Evolutionary conservation across 257 asterid species (phyloP), one percentile per base, ranked within the genome.

Genomic region (Plantago major): DNA sequence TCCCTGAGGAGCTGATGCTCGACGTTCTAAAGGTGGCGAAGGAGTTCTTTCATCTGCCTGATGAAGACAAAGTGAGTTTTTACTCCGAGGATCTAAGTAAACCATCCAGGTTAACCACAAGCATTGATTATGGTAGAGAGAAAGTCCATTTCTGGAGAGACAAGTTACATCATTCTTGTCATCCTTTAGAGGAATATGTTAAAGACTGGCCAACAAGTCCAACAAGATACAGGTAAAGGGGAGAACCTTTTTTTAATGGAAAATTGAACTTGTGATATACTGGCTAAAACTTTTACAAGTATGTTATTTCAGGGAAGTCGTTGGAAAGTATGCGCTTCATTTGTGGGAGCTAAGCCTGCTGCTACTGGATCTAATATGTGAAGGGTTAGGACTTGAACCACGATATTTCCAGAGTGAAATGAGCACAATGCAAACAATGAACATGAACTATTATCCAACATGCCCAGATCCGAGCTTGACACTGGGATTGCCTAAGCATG

Each of bases 391-490:
- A 4, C 51, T 85, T 0, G 67, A 74, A 46, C 17, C 50, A 0
- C 74, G 78, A 43, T 78, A 79, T 49, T 82, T 90, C 16, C 72
- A 73, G 0, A 55, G 67, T 9, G 84, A 66, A 22, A 3, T 85
- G 1, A 82, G 83, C 47, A 61, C 74, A 57, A 80, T 19, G 33
- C 84, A 81, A 4, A 11, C 75, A 10, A 1, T 85, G 42, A 80
- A 89, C 1, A 84, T 78, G 30, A 90, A 87, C 74, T 72, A 85
- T 63, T 87, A 90, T 19, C 83, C 84, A 5, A 83, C 90, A 43
- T 87, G 97, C 64, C 90, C 96, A 0, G 70, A 90, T 51, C 97
- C 97, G 3, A 78, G 80, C 38, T 55, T 83, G 43, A 84, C 95
- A 0, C 57, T 87, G 15, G 97, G 95, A 53, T 63, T 87, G 78